A percentile compares a stretch with the other conserved stretches of the same genome.
These are phyloP conservation scores for Diospyros kaki DNA, from an alignment of 148 eudicot genomes.

Conservation along the genomic window DNA sequence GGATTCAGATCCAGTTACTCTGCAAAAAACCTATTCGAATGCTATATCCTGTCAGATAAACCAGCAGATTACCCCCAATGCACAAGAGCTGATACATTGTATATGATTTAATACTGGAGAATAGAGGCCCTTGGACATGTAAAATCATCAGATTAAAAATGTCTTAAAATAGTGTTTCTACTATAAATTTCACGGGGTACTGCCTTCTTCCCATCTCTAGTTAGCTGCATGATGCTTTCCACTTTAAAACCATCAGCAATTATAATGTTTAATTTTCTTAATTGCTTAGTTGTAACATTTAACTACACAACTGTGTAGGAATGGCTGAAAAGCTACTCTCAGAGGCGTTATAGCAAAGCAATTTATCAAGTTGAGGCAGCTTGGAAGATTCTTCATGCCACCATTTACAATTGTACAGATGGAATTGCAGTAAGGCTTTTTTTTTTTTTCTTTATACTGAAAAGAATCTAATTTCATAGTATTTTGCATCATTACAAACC, in stretches of 20 bases:
- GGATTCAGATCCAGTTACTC: too few relatives aligned
- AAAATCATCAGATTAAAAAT: too few relatives aligned
- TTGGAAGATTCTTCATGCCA: constrained; percentile 80
- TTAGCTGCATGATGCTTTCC: constrained; percentile 1
- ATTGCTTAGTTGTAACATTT: not conserved
- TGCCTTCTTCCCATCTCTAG: not conserved
- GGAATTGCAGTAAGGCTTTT: constrained; percentile 78
- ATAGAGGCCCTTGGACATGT: too few relatives aligned
- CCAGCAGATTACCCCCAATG: too few relatives aligned
- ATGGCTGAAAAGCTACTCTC: constrained; percentile 79
- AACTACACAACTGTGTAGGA: constrained; percentile 40
- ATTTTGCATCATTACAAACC: not conserved
- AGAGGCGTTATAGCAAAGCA: constrained; percentile 82
- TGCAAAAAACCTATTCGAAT: too few relatives aligned
- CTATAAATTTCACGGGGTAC: not conserved
- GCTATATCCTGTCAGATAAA: too few relatives aligned
- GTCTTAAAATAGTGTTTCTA: not conserved
- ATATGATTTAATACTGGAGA: too few relatives aligned
- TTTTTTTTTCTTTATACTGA: not conserved
- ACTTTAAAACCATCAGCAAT: not conserved
- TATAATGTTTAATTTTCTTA: not conserved
- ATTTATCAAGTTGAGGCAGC: constrained; percentile 69
- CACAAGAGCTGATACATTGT: too few relatives aligned
- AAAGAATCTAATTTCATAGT: not conserved
- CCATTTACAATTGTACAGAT: constrained; percentile 90